Percentiles rank a stretch among this genome's conserved stretches.
Evolutionary conservation across 164 flowering plant genomes (phyloP).

Genomic region (Vitis rupestris): DNA sequence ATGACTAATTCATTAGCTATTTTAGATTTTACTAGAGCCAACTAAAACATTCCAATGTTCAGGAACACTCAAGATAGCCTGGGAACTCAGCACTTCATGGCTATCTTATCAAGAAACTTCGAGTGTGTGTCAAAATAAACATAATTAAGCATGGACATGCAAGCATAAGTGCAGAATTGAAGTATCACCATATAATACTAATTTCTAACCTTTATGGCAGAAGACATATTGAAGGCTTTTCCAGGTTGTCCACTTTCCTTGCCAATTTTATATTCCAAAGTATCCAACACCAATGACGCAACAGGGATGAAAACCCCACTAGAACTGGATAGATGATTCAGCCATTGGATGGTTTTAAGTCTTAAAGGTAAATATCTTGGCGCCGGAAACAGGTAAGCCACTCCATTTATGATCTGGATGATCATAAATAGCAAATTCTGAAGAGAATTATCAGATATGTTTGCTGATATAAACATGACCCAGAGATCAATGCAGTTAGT

Average conservation of each 20-base stretch:
- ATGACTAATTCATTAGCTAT: background rate
- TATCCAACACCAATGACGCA: slow-evolving; percentile 62
- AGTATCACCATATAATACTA: background rate
- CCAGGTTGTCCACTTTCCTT: slow-evolving; percentile 47
- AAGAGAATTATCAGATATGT: slow-evolving; percentile 61
- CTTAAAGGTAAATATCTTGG: slow-evolving; percentile 81
- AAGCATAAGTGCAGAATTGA: background rate
- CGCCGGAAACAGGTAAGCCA: slow-evolving; percentile 70
- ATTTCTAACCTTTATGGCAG: slow-evolving; percentile 62
- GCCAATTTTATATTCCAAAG: slow-evolving; percentile 56
- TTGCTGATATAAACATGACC: slow-evolving; percentile 63
- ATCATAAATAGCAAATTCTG: slow-evolving; percentile 54
- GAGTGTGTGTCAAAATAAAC: background rate
- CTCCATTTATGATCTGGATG: slow-evolving; percentile 76
- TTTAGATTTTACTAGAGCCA: background rate
- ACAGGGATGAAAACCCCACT: slow-evolving; percentile 80
- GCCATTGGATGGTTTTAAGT: slow-evolving; percentile 79
- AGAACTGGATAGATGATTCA: slow-evolving; percentile 72
- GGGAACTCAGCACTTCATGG: background rate
- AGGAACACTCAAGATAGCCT: background rate
- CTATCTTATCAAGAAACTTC: background rate
- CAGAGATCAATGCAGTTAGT: slow-evolving; percentile 80
- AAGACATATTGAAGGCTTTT: slow-evolving; percentile 31
- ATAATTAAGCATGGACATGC: background rate
- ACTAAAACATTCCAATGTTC: background rate